phyloP scores from a whole-genome alignment of 1,139 yeast species.

The Candida sanyaensis region DNA sequence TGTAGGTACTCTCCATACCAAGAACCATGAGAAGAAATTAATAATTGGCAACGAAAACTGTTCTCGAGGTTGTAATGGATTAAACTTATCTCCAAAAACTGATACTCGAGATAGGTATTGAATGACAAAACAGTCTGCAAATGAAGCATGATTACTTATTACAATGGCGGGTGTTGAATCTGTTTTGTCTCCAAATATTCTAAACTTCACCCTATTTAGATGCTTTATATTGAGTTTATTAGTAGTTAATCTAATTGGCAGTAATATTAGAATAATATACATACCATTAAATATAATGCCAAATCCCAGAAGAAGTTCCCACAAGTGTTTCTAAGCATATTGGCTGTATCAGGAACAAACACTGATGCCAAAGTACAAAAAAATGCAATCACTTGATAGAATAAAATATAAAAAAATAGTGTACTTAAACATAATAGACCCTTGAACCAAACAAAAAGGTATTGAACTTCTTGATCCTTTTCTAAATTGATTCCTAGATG shows the following conservation, averaged over 20 bases:
- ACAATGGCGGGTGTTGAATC: slow-evolving; percentile 49
- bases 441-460: slow-evolving; percentile 15
- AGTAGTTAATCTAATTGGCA: neutral
- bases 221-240: slow-evolving; percentile 20
- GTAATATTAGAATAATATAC: slow-evolving; percentile 13
- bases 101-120: slow-evolving; percentile 41
- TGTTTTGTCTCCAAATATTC: slow-evolving; percentile 44
- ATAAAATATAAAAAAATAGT: slow-evolving; percentile 16
- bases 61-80: slow-evolving; percentile 8
- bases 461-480: slow-evolving; percentile 14
- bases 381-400: slow-evolving; percentile 29
- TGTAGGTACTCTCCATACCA: slow-evolving; percentile 58
- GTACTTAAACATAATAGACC: slow-evolving; percentile 21
- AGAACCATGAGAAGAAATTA: slow-evolving; percentile 63
- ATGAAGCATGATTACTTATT: slow-evolving; percentile 56
- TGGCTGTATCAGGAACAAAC: slow-evolving; percentile 31
- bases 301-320: slow-evolving; percentile 37
- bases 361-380: slow-evolving; percentile 18
- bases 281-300: slow-evolving; percentile 33
- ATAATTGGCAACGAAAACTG: slow-evolving; percentile 36
- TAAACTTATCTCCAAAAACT: slow-evolving; percentile 6
- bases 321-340: slow-evolving; percentile 22
- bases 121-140: slow-evolving; percentile 55
- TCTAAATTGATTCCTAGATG: slow-evolving; percentile 23
- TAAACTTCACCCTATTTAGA: slow-evolving; percentile 36